Evolutionary conservation across 1,139 yeast species (phyloP).

Genomic region (Yamadazyma pseudoaaseri): DNA sequence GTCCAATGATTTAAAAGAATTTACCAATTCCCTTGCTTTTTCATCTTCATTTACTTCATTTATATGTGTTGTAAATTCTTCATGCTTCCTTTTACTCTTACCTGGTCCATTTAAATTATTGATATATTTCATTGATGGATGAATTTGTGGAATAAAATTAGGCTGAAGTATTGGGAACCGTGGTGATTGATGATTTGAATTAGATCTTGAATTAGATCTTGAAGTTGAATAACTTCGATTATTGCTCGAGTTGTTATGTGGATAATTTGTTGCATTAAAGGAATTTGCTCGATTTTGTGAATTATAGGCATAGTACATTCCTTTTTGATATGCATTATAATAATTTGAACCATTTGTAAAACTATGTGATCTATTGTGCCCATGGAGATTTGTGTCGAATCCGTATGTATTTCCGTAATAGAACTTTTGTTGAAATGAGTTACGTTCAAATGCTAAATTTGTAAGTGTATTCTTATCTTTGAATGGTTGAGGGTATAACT

Average conservation of each 20-base stretch:
- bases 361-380: slow-evolving; percentile 4
- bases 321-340: background rate
- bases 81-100: slow-evolving; percentile 9
- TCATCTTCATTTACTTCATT: slow-evolving; percentile 23
- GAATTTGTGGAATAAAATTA: slow-evolving; percentile 17
- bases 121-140: slow-evolving; percentile 16
- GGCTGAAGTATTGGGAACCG: slow-evolving; percentile 15
- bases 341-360: slow-evolving; percentile 2
- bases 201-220: background rate
- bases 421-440: slow-evolving; percentile 32
- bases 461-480: slow-evolving; percentile 17
- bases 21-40: slow-evolving; percentile 30
- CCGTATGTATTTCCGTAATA: slow-evolving; percentile 23
- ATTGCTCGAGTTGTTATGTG: background rate
- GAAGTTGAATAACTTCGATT: background rate
- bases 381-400: slow-evolving; percentile 3
- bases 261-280: background rate
- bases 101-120: slow-evolving; percentile 12
- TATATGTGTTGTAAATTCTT: background rate
- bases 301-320: slow-evolving; percentile 1
- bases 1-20: slow-evolving; percentile 22
- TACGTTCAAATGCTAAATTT: slow-evolving; percentile 34
- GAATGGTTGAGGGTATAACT: slow-evolving; percentile 18
- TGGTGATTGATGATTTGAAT: slow-evolving; percentile 10
- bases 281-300: slow-evolving; percentile 1